These are phyloP conservation scores for Ballota nigra DNA, from an alignment of 257 asterid species.

Conservation along the genomic window DNA sequence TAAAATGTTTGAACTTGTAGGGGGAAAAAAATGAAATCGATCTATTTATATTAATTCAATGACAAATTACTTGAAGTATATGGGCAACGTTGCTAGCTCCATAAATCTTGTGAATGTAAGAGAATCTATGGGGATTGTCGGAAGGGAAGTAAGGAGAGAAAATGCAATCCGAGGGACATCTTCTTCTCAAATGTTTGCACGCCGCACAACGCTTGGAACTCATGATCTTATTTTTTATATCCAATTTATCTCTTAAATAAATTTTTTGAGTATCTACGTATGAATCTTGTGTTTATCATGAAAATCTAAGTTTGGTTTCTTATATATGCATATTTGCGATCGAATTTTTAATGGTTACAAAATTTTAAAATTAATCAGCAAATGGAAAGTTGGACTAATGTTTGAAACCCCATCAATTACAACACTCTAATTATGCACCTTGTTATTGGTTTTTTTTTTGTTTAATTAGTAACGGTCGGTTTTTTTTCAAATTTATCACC, in stretches of 20 bases:
- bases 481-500: too few species aligned
- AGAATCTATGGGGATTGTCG: constrained; percentile 53
- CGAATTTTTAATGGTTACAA: background rate
- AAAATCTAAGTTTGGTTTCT: constrained; percentile 11
- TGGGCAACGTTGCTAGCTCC: constrained; percentile 74
- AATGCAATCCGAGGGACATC: constrained; percentile 66
- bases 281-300: background rate
- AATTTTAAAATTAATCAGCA: background rate
- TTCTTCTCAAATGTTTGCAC: constrained; percentile 68
- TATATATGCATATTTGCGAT: background rate
- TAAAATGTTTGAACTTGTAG: too few species aligned
- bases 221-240: constrained; percentile 6
- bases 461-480: too few species aligned
- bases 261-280: constrained; percentile 2
- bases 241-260: background rate
- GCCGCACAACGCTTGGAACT: constrained; percentile 69
- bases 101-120: constrained; percentile 57
- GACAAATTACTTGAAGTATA: constrained; percentile 52
- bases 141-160: constrained; percentile 74
- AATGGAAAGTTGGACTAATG: background rate
- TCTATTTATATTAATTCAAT: too few species aligned
- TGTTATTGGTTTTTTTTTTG: background rate
- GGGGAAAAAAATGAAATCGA: too few species aligned
- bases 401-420: background rate
- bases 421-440: background rate